phyloP scores from a whole-genome alignment of 192 early-diverging fungal genomes.

The Diversispora epigaea region DNA sequence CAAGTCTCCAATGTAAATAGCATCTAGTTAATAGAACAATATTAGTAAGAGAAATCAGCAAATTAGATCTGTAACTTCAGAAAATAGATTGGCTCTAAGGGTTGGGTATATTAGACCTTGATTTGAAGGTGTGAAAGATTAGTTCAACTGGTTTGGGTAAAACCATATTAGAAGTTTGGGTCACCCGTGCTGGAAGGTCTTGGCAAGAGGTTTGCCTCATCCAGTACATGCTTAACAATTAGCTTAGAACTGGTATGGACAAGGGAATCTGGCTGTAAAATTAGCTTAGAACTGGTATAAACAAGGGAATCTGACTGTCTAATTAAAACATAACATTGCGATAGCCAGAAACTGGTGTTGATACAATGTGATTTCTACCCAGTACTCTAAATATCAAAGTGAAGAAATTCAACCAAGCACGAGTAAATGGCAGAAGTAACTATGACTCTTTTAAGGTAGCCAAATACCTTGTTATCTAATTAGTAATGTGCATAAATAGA shows the following conservation, averaged over 20 bases:
- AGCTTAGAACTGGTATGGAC: slow-evolving; percentile 82
- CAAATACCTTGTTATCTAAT: too few species aligned
- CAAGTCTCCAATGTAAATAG: too few species aligned
- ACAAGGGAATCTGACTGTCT: slow-evolving; percentile 71
- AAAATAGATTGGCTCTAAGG: slow-evolving; percentile 84
- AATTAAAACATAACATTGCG: slow-evolving; percentile 88
- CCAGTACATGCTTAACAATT: slow-evolving; percentile 60
- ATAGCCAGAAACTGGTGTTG: slow-evolving; percentile 73
- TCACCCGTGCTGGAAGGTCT: slow-evolving; percentile 31
- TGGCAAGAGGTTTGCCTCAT: slow-evolving; percentile 34
- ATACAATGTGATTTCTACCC: slow-evolving; percentile 84
- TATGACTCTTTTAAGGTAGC: too few species aligned
- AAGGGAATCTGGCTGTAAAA: slow-evolving; percentile 50
- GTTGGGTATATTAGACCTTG: slow-evolving; percentile 54
- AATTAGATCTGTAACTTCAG: slow-evolving; percentile 84
- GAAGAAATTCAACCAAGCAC: slow-evolving; percentile 57
- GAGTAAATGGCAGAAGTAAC: slow-evolving; percentile 70
- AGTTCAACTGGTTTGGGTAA: neutral
- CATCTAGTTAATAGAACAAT: too few species aligned
- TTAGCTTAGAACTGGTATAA: too few species aligned
- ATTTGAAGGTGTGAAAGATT: slow-evolving; percentile 32
- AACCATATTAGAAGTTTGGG: too few species aligned
- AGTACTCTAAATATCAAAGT: slow-evolving; percentile 84
- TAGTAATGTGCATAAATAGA: too few species aligned
- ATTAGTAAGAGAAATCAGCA: slow-evolving; percentile 85